These are phyloP conservation scores for Schoenoplectus triqueter DNA, from an alignment of 202 grass and related monocot species.

Conservation along the genomic window DNA sequence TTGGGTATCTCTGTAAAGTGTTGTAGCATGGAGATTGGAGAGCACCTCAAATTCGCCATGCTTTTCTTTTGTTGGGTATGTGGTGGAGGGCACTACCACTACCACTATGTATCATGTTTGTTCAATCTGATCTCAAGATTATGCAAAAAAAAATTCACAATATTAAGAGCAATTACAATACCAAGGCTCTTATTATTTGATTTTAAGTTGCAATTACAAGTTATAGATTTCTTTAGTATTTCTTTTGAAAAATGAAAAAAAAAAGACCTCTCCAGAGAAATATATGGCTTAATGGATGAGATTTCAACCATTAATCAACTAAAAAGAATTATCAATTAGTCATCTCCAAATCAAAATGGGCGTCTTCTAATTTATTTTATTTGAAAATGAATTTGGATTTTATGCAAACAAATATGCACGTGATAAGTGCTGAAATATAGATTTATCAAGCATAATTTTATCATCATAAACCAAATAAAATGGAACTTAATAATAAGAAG, in stretches of 20 bases:
- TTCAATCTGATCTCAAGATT: neutral
- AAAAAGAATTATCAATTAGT: neutral
- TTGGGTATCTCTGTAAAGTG: neutral
- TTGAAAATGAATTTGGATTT: neutral
- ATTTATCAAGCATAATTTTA: neutral
- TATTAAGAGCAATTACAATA: neutral
- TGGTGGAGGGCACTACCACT: neutral
- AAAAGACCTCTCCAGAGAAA: too few relatives aligned
- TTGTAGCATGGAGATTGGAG: neutral
- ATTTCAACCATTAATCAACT: neutral
- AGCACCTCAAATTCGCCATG: neutral
- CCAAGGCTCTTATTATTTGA: neutral
- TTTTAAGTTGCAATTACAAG: neutral
- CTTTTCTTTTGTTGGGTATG: constrained; percentile 2
- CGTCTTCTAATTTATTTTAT: neutral
- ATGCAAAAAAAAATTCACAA: neutral
- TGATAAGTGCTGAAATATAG: neutral
- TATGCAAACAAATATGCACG: neutral
- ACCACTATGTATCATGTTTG: neutral
- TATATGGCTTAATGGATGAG: neutral
- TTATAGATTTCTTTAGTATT: neutral
- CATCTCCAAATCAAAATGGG: neutral
- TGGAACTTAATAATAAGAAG: neutral
- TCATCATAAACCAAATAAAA: neutral
- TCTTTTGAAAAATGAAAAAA: too few relatives aligned